Evolutionary conservation across 2,329 filamentous ascomycete genomes (phyloP), one percentile per base, ranked within the genome.

Genomic region (Aureobasidium sp.): DNA sequence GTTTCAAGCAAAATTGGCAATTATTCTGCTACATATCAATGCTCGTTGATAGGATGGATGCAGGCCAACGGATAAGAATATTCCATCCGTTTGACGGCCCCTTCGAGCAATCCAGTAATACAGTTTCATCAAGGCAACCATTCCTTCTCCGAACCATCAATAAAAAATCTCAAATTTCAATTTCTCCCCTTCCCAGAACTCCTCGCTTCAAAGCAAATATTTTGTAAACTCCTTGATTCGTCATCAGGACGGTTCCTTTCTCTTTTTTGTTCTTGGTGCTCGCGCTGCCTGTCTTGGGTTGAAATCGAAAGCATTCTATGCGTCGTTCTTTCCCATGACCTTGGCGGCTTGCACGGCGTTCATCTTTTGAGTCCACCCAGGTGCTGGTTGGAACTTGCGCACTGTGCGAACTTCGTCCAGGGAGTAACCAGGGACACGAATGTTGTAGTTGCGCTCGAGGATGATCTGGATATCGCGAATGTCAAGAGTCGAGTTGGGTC

Each of bases 291-390:
- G 89, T 73, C 75, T 97, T 97, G 93, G 91, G 87, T 87, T 80
- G 96, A 67, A 66, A 10, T 49, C 62, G 42, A 38, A 25, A 19
- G 19, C 43, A 8, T 31, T 35, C 60, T 61, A 64, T n/a, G 49
- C 40, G 37, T 65, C 62, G 42, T 64, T 63, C 50, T 64, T 65
- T 19, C 76, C 76, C 76, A 79, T 80, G 62, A 77, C 91, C 78
- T 97, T 97, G 49, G 91, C 90, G 1, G 92, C 93, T 75, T 96
- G 91, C 17, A 99, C 88, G 25, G 94, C 93, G 69, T 91, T 93
- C 87, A 99, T 95, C 80, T 99, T 99, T 66, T 89, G 87, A 64
- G 94, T 93, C 91, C 94, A 99, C 23, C 85, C 89, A 17, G 87
- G 79, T 21, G 90, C 86, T 1, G 94, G 94, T 71, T 94, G 88